A percentile compares a stretch with the other conserved stretches of the same genome.
Conservation (phyloP, 2,329 filamentous ascomycete species). For the Paracorniculantispora psalliotae region DNA sequence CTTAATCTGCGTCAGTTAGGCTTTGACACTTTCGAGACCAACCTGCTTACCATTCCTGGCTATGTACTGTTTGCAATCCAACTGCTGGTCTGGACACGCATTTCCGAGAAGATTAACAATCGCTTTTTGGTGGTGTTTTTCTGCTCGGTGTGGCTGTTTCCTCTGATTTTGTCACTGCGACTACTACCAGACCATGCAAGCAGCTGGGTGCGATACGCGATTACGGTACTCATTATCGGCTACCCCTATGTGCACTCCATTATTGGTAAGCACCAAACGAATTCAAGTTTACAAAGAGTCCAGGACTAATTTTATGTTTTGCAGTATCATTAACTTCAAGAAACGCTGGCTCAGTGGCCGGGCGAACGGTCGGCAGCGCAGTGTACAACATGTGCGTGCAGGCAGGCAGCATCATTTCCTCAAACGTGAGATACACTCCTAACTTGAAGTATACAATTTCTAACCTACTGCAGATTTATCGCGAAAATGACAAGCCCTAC, state of each 20-base stretch:
- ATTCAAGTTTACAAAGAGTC: no score
- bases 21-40: constrained; percentile 57
- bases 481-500: constrained; percentile 20
- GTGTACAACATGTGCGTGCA: constrained; percentile 57
- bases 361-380: constrained; percentile 56
- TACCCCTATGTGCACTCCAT: constrained; percentile 35
- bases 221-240: constrained; percentile 26
- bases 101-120: constrained; percentile 31
- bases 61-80: constrained; percentile 41
- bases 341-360: constrained; percentile 58
- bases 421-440: constrained; percentile 24
- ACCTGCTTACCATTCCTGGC: constrained; percentile 57
- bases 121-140: constrained; percentile 24
- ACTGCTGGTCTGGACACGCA: constrained; percentile 25
- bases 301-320: no score
- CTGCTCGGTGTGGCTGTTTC: constrained; percentile 16
- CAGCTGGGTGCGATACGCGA: constrained; percentile 26
- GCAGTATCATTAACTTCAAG: constrained; percentile 22
- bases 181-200: constrained; percentile 23
- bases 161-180: constrained; percentile 21
- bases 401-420: constrained; percentile 35
- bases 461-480: constrained; percentile 26
- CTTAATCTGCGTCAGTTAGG: constrained; percentile 52
- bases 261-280: constrained; percentile 23
- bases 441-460: neutral